Base-by-base conservation (phyloP, 805 yeast species). In the Debaryomyces tyrocola region DNA sequence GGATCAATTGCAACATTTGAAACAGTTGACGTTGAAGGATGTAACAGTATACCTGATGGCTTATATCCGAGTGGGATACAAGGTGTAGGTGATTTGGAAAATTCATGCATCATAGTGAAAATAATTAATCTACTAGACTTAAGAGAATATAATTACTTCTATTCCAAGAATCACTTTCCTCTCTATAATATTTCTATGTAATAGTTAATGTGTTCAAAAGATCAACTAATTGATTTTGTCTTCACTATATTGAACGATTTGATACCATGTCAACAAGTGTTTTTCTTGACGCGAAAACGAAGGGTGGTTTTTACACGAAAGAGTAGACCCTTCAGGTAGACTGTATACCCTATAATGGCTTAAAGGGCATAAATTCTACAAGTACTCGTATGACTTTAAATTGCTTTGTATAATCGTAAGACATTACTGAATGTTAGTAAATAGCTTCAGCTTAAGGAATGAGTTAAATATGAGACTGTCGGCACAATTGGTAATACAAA, bases 1-100 rank as follows among this genome's bases (percentile, higher is more conserved):
- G 95, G 87, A 64, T 88, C 91, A 43, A 87, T 75, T 6, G 92
- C 66, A 43, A 54, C 62, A 31, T 37, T 37, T 24, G 37, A 41
- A 15, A 18, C 29, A 11, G 34, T 20, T 15, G 39, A 9, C 12
- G 39, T 10, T 3, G 20, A 15, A 12, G 28, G 10, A 24, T 31
- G 34, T 31, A 31, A 31, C 27, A 7, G 27, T 24, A 7, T 15
- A 6, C 38, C 24, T 20, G 38, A 6, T 35, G 2, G n/a, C 20
- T 18, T 35, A 17, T 35, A 20, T n/a, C 20, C n/a, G n/a, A n/a
- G 38, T 12, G 24, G 24, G 17, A 17, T 15, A 20, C 38, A 3
- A 11, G 43, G 47, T n/a, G 47, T 44, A 14, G 47, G 47, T 21
- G 47, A 44, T 31, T 40, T 40, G 18, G 37, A 35, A 39, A 34